phyloP scores from a whole-genome alignment of 305 asterid species.

The Fraxinus velutina region DNA sequence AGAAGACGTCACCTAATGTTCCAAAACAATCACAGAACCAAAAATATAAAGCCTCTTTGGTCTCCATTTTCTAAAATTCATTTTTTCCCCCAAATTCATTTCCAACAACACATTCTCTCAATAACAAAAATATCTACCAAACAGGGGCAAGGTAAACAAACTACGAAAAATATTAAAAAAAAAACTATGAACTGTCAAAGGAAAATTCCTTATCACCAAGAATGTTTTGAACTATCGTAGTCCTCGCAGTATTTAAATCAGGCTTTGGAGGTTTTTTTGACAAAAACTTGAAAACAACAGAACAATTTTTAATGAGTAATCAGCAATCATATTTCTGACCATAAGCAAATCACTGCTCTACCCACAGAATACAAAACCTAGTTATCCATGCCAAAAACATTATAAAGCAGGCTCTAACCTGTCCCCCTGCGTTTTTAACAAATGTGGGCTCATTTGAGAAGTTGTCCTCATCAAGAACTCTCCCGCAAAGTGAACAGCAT shows the following conservation, averaged over 20 bases:
- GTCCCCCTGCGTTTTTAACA: slow-evolving; percentile 55
- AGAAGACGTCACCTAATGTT: not conserved
- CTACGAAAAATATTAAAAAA: not conserved
- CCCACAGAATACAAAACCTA: not conserved
- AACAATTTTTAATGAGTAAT: not conserved
- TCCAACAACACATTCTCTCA: no score
- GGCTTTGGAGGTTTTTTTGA: not conserved
- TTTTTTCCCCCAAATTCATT: no score
- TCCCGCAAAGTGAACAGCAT: slow-evolving; percentile 62
- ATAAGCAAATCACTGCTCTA: not conserved
- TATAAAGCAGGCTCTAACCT: slow-evolving; percentile 33
- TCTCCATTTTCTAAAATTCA: no score
- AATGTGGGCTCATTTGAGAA: slow-evolving; percentile 49
- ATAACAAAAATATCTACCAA: no score
- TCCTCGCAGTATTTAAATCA: not conserved
- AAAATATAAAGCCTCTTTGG: not conserved
- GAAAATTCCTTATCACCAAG: not conserved
- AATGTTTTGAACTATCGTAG: not conserved
- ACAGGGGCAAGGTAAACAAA: not conserved
- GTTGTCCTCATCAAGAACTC: slow-evolving; percentile 52
- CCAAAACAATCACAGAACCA: not conserved
- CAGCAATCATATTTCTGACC: not conserved
- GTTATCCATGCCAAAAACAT: not conserved
- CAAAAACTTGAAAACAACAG: not conserved
- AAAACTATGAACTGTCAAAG: no score